Evolutionary conservation across 179 eudicot genomes (phyloP).

Genomic region (Corrigiola litoralis): DNA sequence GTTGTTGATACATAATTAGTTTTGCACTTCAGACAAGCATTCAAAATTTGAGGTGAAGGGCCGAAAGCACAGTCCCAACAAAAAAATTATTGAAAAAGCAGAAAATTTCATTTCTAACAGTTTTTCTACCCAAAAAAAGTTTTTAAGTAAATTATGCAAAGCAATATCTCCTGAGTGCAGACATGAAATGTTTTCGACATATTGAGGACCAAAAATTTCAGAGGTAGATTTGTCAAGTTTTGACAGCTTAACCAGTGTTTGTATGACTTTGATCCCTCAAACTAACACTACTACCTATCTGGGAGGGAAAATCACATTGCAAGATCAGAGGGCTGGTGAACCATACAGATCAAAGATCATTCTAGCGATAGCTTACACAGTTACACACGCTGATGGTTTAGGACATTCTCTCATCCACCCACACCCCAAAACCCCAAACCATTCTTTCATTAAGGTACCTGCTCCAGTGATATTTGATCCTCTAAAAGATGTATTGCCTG

Average conservation of each 20-base stretch:
- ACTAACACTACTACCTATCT: not conserved
- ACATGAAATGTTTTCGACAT: no score
- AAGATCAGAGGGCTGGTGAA: not conserved
- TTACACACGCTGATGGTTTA: not conserved
- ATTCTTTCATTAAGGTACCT: conserved; percentile 32
- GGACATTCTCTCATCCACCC: not conserved
- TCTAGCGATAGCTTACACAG: not conserved
- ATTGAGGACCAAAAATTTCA: not conserved
- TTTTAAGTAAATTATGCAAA: no score
- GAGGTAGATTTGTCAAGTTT: not conserved
- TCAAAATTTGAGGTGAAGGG: not conserved
- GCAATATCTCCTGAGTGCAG: no score
- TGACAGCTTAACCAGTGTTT: not conserved
- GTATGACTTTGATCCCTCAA: not conserved
- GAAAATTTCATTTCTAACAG: not conserved
- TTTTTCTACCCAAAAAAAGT: not conserved
- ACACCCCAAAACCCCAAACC: not conserved
- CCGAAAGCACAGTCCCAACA: not conserved
- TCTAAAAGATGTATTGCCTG: conserved; percentile 89
- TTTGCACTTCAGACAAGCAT: not conserved
- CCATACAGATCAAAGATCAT: not conserved
- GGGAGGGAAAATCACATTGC: not conserved
- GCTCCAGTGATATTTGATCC: conserved; percentile 86
- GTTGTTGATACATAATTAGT: not conserved
- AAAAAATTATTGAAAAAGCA: not conserved